These are phyloP conservation scores for Thermochaetoides thermophila DNA, from an alignment of 495 filamentous ascomycete genomes.

Conservation along the genomic window DNA sequence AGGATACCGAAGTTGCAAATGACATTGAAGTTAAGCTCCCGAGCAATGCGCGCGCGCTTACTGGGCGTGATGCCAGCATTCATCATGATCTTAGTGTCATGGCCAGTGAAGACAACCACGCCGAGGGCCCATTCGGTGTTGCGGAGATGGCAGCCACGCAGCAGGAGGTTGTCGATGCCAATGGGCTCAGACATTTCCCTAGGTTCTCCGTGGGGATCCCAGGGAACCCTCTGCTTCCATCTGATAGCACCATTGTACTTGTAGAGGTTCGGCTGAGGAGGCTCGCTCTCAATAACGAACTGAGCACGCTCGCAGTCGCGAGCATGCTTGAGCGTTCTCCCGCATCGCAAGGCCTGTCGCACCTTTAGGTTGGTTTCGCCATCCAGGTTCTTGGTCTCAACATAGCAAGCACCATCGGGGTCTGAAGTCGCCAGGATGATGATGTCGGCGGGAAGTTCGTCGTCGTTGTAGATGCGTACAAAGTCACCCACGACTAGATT, in stretches of 20 bases:
- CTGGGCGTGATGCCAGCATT: slow-evolving; percentile 95
- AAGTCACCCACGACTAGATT: slow-evolving; percentile 92
- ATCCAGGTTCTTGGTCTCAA: slow-evolving; percentile 96
- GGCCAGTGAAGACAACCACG: slow-evolving; percentile 91
- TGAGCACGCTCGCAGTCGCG: slow-evolving; percentile 78
- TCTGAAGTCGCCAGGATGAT: slow-evolving; percentile 95
- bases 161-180: slow-evolving; percentile 82
- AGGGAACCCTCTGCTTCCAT: slow-evolving; percentile 63
- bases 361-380: slow-evolving; percentile 98
- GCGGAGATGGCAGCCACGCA: slow-evolving; percentile 81
- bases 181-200: slow-evolving; percentile 83
- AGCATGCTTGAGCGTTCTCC: slow-evolving; percentile 72
- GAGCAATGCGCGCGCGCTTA: slow-evolving; percentile 80
- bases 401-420: slow-evolving; percentile 86
- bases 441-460: slow-evolving; percentile 88
- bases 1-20: slow-evolving; percentile 92
- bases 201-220: slow-evolving; percentile 39
- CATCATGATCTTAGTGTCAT: slow-evolving; percentile 99
- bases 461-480: slow-evolving; percentile 89
- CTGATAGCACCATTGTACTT: slow-evolving; percentile 77
- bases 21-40: slow-evolving; percentile 93
- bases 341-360: slow-evolving; percentile 75
- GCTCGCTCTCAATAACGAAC: slow-evolving; percentile 82
- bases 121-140: slow-evolving; percentile 97
- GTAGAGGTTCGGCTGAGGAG: slow-evolving; percentile 86